Evolutionary conservation across 345 rosid species (phyloP), one percentile per base, ranked within the genome.

Genomic region (Populus ilicifolia): DNA sequence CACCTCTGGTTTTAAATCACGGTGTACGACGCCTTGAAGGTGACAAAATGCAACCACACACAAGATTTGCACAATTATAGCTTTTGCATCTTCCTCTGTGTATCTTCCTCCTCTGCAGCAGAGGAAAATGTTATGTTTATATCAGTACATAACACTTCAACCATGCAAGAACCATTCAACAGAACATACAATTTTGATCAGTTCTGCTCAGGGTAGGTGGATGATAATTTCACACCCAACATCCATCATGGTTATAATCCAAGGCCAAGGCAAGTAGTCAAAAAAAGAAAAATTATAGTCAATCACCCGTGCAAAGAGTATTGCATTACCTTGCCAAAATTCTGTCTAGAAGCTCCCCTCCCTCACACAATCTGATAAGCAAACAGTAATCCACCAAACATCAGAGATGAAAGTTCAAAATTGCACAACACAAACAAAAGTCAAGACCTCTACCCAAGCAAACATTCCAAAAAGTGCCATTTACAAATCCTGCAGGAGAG

Each of bases 1-100:
- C 62, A 94, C 98, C 97, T 96, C 98, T 5, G 99, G 98, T 80
- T 96, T 92, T 56, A 96, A 81, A 83, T 96, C 99, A 79, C 98
- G 95, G 62, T 96, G 98, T 67, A 94, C 97, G 83, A 94, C 98
- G 52, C 98, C 99, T 87, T 96, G 96, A 82, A 94, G 93, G 87
- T 94, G 98, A 76, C 92, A 96, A 87, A 90, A 96, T 5, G 99
- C 87, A 82, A 92, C 94, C 41, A 91, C 96, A 48, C 87, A 86
- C 84, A 96, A 85, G 75, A 96, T 90, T 80, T 94, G 97, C 71
- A 88, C 83, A 84, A 94, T 76, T 59, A 92, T 91, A 35, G 79
- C 84, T 80, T 90, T 96, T 65, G 98, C 94, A 85, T 94, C 99
- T 54, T 89, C 94, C 84, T 96, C 99, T 3, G 87, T 81, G 80